Base-by-base conservation (phyloP, 106 monocot species). In the Dendrobium huoshanense region DNA sequence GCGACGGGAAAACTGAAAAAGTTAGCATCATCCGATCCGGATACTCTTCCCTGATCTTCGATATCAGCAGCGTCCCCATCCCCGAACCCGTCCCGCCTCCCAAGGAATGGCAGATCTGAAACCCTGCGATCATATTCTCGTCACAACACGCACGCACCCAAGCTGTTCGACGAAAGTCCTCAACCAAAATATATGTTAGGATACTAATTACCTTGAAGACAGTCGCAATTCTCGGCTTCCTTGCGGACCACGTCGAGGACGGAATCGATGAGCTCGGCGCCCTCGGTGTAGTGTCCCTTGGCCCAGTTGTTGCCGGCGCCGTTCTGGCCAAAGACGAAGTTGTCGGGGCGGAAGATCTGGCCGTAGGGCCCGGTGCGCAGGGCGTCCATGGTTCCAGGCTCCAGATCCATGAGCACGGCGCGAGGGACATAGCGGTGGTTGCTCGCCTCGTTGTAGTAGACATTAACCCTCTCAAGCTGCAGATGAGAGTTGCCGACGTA, bases 191-290 rank as follows among this genome's bases (percentile, higher is more conserved):
- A 40, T 40, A 33, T 11, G n/a, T 4, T 25, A 5, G 5, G 4
- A 10, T 16, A 0, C 16, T 40, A 65, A 20, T 2, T 82, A 89
- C 89, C 90, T 84, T 90, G 90, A 1, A 90, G 83, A 79, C 90
- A 90, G 77, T 90, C 90, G 75, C 90, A 90, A 79, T 90, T 90
- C 85, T 90, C 90, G n/a, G 90, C 90, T 59, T 90, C 90, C 84
- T 90, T 90, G 64, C 90, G 85, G 37, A 90, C 87, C 40, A 90
- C 90, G 47, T 90, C 90, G 45, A 90, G 90, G 25, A 90, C 90
- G 41, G 85, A 58, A 40, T 90, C 90, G 79, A 90, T 87, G 72
- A 90, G 87, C 81, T 90, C 90, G 0, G 90, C 90, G 11, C 90
- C 90, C 78, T 90, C 90, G 55, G 90, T 90, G 83, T 90, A 90